Base-by-base conservation (phyloP, 2,329 filamentous ascomycete species). In the Geoglossum cookeanum region DNA sequence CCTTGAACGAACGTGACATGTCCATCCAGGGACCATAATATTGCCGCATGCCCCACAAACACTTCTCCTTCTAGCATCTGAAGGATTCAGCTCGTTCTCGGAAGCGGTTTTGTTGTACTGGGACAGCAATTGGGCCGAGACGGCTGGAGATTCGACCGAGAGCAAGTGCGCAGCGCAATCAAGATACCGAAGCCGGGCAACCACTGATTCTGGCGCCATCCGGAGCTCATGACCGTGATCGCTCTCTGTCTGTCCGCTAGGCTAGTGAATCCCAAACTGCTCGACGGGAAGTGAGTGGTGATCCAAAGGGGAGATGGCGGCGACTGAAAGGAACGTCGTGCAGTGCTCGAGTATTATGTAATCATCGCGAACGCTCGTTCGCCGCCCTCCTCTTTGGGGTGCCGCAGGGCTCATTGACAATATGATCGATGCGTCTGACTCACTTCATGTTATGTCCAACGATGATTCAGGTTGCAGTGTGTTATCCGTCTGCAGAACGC, bases 91-190 rank as follows among this genome's bases (percentile, higher is more conserved):
- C 48, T 72, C 70, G 61, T 76, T 69, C 55, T 74, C 68, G 51
- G 73, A 70, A 63, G 79, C 70, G 13, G 82, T 65, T 8, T 70
- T 67, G 60, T 74, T 73, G 58, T 76, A 73, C 57, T 72, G 71
- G 62, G 69, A 72, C 77, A 83, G 79, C 44, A 84, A 69, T 64
- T 79, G 75, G 11, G 79, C 78, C 13, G 81, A 81, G 1, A 73
- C 77, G 60, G 77, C 72, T 0, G 80, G 79, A 0, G 78, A 74
- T 1, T 72, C 67, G 9, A 67, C 65, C 2, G 73, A 70, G 15
- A 84, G 69, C 8, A 82, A 66, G 68, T 84, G 76, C 1, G 79
- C 78, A 0, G 80, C 78, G 64, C 82, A 74, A 9, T 75, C 78
- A 2, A 84, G 72, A 60, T 61, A 69, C 47, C 60, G 62, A 17